phyloP scores from a whole-genome alignment of 164 flowering plant species.

The Berberis vulgaris region DNA sequence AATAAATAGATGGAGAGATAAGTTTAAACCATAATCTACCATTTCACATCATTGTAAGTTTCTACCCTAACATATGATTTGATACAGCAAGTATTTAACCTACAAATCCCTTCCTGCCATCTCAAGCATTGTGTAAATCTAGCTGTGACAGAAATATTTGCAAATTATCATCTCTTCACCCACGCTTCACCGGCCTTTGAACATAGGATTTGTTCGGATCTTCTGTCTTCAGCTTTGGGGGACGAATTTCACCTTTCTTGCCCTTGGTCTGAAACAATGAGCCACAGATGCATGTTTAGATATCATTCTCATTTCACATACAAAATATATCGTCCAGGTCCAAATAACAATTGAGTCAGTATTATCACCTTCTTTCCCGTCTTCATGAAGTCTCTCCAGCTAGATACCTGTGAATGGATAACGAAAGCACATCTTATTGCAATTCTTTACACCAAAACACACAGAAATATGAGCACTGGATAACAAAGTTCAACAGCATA shows the following conservation, averaged over 20 bases:
- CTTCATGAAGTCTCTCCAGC: constrained; percentile 99
- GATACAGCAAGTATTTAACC: neutral
- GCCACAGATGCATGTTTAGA: neutral
- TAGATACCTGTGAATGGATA: constrained; percentile 60
- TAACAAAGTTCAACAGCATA: no score
- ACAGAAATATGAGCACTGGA: neutral
- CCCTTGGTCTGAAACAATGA: constrained; percentile 60
- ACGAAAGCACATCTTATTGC: neutral
- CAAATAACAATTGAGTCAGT: neutral
- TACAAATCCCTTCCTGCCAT: neutral
- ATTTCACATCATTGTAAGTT: neutral
- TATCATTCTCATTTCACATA: neutral
- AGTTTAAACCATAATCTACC: no score
- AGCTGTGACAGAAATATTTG: neutral
- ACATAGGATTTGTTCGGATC: constrained; percentile 98
- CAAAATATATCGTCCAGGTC: neutral
- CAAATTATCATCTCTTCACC: constrained; percentile 11
- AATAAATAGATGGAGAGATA: no score
- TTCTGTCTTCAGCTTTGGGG: constrained; percentile 98
- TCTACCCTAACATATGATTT: neutral
- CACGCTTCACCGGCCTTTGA: constrained; percentile 92
- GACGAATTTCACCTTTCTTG: constrained; percentile 92
- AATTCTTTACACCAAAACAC: neutral
- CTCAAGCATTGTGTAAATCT: no score
- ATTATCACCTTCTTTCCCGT: constrained; percentile 77